Percentiles rank a stretch among this genome's conserved stretches.
Conservation (phyloP, 441 rosid species). For the Arabidopsis hybrid region DNA sequence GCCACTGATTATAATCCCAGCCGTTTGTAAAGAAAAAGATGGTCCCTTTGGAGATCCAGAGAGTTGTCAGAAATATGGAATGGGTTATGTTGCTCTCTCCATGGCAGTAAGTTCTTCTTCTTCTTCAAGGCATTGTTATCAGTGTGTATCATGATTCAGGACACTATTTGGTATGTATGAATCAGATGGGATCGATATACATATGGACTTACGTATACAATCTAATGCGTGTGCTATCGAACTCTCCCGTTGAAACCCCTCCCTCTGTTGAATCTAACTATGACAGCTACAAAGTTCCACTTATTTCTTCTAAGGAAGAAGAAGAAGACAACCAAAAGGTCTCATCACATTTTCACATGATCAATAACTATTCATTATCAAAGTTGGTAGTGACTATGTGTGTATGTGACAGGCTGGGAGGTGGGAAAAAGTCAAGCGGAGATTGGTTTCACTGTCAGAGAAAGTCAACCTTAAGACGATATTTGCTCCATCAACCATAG, state of each 20-base stretch:
- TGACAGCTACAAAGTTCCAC: constrained; percentile 52
- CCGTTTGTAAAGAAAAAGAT: constrained; percentile 78
- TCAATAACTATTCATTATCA: background rate
- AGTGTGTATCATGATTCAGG: background rate
- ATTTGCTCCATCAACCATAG: constrained; percentile 80
- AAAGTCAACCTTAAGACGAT: constrained; percentile 57
- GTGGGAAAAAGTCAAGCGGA: constrained; percentile 39
- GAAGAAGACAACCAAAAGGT: constrained; percentile 38
- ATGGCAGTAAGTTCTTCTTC: constrained; percentile 66
- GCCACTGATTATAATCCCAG: constrained; percentile 79
- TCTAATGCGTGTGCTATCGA: constrained; percentile 61
- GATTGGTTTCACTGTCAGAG: constrained; percentile 40
- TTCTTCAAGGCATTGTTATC: background rate
- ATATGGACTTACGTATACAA: constrained; percentile 82
- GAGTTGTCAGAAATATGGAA: constrained; percentile 61
- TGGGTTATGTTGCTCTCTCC: constrained; percentile 83
- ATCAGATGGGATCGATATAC: constrained; percentile 76
- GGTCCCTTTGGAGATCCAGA: constrained; percentile 81
- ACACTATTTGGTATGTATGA: background rate
- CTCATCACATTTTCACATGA: background rate
- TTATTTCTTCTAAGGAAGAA: constrained; percentile 51
- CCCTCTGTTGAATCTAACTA: constrained; percentile 40
- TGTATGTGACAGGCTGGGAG: constrained; percentile 50
- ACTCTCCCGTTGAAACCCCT: constrained; percentile 34
- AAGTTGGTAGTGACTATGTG: constrained; percentile 6